Conservation (phyloP, 257 asterid species). For the Anisodus tanguticus region DNA sequence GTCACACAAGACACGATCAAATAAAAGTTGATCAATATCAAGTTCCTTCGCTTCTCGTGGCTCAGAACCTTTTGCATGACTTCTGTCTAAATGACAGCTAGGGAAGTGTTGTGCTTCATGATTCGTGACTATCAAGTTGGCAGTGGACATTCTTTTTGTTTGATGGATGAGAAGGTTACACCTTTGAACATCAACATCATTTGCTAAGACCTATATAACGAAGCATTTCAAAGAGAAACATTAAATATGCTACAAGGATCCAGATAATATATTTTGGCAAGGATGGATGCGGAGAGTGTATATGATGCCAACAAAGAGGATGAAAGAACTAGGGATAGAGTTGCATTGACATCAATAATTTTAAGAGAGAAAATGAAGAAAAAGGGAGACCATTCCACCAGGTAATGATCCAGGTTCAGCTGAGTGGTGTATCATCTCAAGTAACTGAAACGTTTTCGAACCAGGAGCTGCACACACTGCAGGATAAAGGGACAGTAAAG, state of each 20-base stretch:
- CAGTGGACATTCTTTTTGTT: conserved; percentile 98
- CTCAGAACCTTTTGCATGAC: conserved; percentile 46
- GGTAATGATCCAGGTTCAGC: conserved; percentile 81
- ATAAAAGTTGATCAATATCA: conserved; percentile 70
- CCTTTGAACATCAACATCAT: conserved; percentile 95
- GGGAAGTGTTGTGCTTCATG: conserved; percentile 99
- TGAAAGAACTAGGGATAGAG: conserved; percentile 28
- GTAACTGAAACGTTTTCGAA: conserved; percentile 93
- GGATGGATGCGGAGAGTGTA: neutral
- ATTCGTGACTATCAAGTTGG: conserved; percentile 95
- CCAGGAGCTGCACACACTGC: conserved; percentile 99
- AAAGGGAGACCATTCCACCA: conserved; percentile 70
- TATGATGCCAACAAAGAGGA: neutral
- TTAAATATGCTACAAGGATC: conserved; percentile 22
- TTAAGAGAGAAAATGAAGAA: conserved; percentile 26
- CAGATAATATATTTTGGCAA: neutral
- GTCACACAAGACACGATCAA: conserved; percentile 98
- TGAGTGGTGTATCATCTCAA: conserved; percentile 90
- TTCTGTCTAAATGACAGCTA: conserved; percentile 69
- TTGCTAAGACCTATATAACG: conserved; percentile 74
- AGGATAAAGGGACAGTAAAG: conserved; percentile 39
- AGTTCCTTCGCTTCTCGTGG: conserved; percentile 49
- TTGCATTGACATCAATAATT: conserved; percentile 31
- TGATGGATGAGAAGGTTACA: conserved; percentile 99
- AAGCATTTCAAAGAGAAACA: conserved; percentile 30